Base-by-base conservation (phyloP, 352 stramenopile species). In the Globisporangium splendens region DNA sequence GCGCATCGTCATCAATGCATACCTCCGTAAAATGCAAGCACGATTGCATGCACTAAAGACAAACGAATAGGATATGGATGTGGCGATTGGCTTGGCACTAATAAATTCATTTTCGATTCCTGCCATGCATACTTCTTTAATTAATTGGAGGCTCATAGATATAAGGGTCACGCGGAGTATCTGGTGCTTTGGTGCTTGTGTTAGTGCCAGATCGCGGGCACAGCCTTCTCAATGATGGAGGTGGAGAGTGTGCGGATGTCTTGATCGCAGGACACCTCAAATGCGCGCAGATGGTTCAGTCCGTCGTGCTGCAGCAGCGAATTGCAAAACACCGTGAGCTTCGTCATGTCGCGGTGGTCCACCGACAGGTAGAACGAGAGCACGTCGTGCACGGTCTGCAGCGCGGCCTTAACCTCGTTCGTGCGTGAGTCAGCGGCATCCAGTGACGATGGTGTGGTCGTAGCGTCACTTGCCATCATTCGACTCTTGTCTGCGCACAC, bases 281-380 rank as follows among this genome's bases (percentile, higher is more conserved):
- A 76, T 3, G 73, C 65, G 24, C 77, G 82, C 20, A 92, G 60
- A 46, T 77, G 68, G 50, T 89, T 89, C 38, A 92, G 68, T 0
- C 79, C 78, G 50, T 92, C 82, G 67, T 90, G 67, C 52, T 85
- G 70, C 61, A 92, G 59, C 51, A 92, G 68, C 42, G 82, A 86
- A 62, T 92, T 92, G 79, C 82, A 92, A 54, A 92, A 89, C 15
- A 92, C 79, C 21, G 77, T 89, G 54, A 92, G 77, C 42, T 90
- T 90, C 68, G 80, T 87, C 68, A 92, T 74, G 61, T 92, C 79
- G 22, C 82, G 82, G 47, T 86, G 76, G 42, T 87, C 76, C 31
- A 74, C 67, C 18, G 82, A 89, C 64, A 89, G 54, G 46, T 89
- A 86, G 41, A 86, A 82, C 57, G 72, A 76, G 21, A 92, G 60